A percentile compares a stretch with the other conserved stretches of the same genome.
phyloP scores from a whole-genome alignment of 352 stramenopile species.

The Elongisporangium anandrum region DNA sequence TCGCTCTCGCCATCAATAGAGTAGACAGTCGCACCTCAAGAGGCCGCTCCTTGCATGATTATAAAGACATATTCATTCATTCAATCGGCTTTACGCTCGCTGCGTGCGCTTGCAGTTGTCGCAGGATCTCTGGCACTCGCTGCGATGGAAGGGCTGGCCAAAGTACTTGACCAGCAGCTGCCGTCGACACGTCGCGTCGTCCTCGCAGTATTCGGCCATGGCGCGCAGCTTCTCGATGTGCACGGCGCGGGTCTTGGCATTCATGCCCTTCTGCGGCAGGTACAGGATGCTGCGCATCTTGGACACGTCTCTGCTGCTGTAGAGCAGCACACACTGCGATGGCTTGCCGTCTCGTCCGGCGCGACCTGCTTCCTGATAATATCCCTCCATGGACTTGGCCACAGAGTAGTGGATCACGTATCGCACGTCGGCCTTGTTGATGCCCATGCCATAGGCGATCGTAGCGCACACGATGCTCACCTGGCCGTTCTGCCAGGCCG shows the following conservation, averaged over 20 bases:
- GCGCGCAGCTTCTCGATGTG: constrained; percentile 75
- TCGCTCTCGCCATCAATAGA: not conserved
- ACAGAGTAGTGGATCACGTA: constrained; percentile 93
- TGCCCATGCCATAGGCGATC: constrained; percentile 95
- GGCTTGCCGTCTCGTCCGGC: constrained; percentile 94
- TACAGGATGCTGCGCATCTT: constrained; percentile 81
- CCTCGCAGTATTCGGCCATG: constrained; percentile 79
- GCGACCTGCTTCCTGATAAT: constrained; percentile 97
- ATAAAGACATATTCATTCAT: not conserved
- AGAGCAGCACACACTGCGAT: constrained; percentile 91
- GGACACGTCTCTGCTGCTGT: constrained; percentile 76
- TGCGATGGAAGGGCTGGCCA: constrained; percentile 63
- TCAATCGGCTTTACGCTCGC: constrained; percentile 5
- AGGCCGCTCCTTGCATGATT: not conserved
- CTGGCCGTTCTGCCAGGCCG: constrained; percentile 68
- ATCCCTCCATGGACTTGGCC: constrained; percentile 94
- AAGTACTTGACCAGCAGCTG: constrained; percentile 80
- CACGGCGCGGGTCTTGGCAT: constrained; percentile 53
- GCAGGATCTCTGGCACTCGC: constrained; percentile 53
- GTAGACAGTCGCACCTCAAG: not conserved
- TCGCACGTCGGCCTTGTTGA: constrained; percentile 93
- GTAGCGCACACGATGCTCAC: constrained; percentile 92
- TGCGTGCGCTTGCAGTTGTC: constrained; percentile 63
- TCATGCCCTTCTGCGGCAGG: constrained; percentile 79
- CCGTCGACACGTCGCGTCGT: constrained; percentile 67